Conservation (phyloP, 345 rosid genomes). For the Syzygium aqueum region DNA sequence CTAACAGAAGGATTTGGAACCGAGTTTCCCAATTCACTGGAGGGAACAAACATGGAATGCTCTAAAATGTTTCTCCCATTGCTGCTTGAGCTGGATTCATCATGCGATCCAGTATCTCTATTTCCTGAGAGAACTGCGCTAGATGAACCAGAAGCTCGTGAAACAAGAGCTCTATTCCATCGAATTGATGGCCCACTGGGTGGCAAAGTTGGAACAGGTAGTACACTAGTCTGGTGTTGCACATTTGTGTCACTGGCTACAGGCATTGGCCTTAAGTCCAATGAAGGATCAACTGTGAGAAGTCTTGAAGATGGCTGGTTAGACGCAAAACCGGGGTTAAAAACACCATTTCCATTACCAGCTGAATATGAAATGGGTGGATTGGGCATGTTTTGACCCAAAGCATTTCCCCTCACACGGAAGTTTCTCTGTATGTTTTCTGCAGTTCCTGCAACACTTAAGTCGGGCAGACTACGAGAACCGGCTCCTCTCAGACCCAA, state of each 20-base stretch:
- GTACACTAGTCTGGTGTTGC: constrained; percentile 25
- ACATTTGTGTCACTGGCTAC: constrained; percentile 17
- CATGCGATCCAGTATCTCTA: constrained; percentile 20
- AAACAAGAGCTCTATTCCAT: constrained; percentile 44
- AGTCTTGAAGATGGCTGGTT: constrained; percentile 24
- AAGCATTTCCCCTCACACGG: constrained; percentile 38
- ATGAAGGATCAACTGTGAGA: constrained; percentile 33
- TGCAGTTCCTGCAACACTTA: constrained; percentile 14
- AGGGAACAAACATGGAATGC: constrained; percentile 38
- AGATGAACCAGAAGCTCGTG: constrained; percentile 26
- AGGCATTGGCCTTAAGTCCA: constrained; percentile 33
- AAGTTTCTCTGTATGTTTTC: constrained; percentile 52
- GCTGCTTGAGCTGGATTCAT: constrained; percentile 38
- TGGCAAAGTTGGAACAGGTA: constrained; percentile 41
- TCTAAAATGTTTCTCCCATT: constrained; percentile 29
- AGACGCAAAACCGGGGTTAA: constrained; percentile 31
- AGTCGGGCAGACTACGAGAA: constrained; percentile 21
- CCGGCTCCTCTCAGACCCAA: constrained; percentile 33
- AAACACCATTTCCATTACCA: constrained; percentile 21
- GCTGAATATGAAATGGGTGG: constrained; percentile 32
- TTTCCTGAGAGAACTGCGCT: constrained; percentile 25
- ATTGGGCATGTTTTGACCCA: constrained; percentile 31
- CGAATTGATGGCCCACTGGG: constrained; percentile 40
- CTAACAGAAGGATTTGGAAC: constrained; percentile 31
- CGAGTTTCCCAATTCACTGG: constrained; percentile 34